A percentile compares a stretch with the other conserved stretches of the same genome.
Conservation (phyloP, 176 grass and related monocot genomes). For the Pontederia crassipes region DNA sequence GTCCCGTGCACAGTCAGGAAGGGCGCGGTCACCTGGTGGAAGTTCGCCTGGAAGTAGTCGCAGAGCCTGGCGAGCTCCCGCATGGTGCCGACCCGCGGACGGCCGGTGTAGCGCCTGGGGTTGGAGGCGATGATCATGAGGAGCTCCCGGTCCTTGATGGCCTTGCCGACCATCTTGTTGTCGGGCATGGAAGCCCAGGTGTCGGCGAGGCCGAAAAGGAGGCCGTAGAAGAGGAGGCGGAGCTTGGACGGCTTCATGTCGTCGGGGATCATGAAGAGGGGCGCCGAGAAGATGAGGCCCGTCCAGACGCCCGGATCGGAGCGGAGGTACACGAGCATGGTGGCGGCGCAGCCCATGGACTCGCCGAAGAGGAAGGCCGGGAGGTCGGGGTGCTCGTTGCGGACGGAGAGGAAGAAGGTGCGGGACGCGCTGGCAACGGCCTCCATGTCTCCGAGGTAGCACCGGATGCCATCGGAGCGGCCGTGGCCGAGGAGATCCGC, state of each 20-base stretch:
- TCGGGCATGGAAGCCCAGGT: constrained; percentile 57
- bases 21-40: constrained; percentile 37
- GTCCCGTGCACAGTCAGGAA: constrained; percentile 56
- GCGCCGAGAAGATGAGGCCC: constrained; percentile 51
- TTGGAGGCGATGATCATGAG: constrained; percentile 45
- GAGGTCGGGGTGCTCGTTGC: constrained; percentile 23
- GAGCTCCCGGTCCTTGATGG: constrained; percentile 29
- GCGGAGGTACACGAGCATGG: constrained; percentile 48
- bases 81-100: constrained; percentile 59
- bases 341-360: constrained; percentile 65
- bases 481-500: constrained; percentile 69
- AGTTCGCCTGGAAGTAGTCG: constrained; percentile 30
- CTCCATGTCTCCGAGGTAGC: constrained; percentile 66
- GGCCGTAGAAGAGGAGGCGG: constrained; percentile 48
- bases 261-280: constrained; percentile 53
- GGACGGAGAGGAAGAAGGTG: constrained; percentile 51
- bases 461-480: constrained; percentile 53
- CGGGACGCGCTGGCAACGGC: constrained; percentile 40
- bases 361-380: constrained; percentile 62
- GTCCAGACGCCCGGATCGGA: constrained; percentile 39
- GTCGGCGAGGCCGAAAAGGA: constrained; percentile 59
- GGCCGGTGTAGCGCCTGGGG: constrained; percentile 34
- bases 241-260: constrained; percentile 46
- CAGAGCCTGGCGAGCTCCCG: constrained; percentile 46
- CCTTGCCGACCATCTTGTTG: constrained; percentile 46